phyloP scores from a whole-genome alignment of 2,329 filamentous ascomycete species.

The Pseudopyrenochaeta lycopersici region DNA sequence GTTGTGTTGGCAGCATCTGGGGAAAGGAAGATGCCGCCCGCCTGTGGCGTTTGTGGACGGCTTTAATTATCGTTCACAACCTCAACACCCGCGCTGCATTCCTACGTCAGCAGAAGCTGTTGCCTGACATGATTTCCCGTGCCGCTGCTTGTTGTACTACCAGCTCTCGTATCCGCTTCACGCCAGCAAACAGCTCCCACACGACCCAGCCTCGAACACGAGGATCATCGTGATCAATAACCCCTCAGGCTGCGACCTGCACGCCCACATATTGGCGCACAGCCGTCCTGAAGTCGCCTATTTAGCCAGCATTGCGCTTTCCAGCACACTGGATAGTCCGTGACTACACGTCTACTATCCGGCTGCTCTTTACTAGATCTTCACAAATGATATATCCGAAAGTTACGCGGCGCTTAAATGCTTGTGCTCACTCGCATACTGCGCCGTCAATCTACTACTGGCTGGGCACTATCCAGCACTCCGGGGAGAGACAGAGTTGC shows the following conservation, averaged over 20 bases:
- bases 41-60: neutral
- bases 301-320: conserved; percentile 19
- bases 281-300: conserved; percentile 3
- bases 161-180: neutral
- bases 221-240: conserved; percentile 11
- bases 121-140: conserved; percentile 1
- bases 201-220: conserved; percentile 4
- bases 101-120: conserved; percentile 7
- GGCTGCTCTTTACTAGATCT: conserved; percentile 8
- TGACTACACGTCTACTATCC: conserved; percentile 12
- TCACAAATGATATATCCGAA: conserved; percentile 25
- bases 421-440: conserved; percentile 32
- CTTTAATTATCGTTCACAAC: neutral
- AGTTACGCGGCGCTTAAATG: conserved; percentile 35
- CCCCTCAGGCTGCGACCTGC: neutral
- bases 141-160: neutral
- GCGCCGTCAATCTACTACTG: conserved; percentile 28
- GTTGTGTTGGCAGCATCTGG: conserved; percentile 15
- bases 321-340: conserved; percentile 9
- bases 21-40: conserved; percentile 2
- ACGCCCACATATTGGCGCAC: conserved; percentile 2
- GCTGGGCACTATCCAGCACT: conserved; percentile 20
- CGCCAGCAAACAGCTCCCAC: conserved; percentile 3
- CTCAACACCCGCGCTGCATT: conserved; percentile 3
- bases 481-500: conserved; percentile 20